Evolutionary conservation across 2,329 filamentous ascomycete species (phyloP).

Genomic region (Pyricularia pennisetigena): DNA sequence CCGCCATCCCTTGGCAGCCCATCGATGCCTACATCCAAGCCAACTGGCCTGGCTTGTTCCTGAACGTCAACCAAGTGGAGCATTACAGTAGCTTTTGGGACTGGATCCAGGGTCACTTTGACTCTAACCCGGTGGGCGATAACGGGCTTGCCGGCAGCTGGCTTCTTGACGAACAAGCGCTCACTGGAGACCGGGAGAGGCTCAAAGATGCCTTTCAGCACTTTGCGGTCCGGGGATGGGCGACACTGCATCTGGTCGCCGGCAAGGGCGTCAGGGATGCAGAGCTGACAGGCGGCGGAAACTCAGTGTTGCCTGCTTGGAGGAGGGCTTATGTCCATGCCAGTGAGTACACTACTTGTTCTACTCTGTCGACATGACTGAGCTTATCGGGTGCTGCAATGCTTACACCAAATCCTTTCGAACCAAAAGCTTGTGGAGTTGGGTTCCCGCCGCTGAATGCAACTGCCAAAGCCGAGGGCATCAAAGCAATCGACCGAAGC

Average conservation of each 20-base stretch:
- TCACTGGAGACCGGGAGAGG: conserved; percentile 23
- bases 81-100: conserved; percentile 9
- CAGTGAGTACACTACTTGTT: conserved; percentile 8
- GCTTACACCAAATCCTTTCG: background rate
- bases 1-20: conserved; percentile 5
- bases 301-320: conserved; percentile 15
- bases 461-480: conserved; percentile 7
- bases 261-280: conserved; percentile 14
- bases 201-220: conserved; percentile 10
- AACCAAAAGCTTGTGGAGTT: background rate
- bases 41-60: conserved; percentile 9
- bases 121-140: conserved; percentile 10
- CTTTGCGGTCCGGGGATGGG: conserved; percentile 9
- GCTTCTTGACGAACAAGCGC: conserved; percentile 18
- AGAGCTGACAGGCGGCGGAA: conserved; percentile 11
- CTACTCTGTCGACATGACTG: background rate
- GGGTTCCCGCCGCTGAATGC: conserved; percentile 10
- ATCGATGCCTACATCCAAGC: conserved; percentile 11
- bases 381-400: background rate
- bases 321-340: conserved; percentile 12
- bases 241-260: conserved; percentile 12
- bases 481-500: conserved; percentile 5
- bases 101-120: conserved; percentile 15
- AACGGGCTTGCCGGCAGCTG: conserved; percentile 13
- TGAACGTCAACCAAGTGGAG: conserved; percentile 4